Evolutionary conservation across 345 rosid genomes (phyloP), one percentile per base, ranked within the genome.

Genomic region (Salix koriyanagi): DNA sequence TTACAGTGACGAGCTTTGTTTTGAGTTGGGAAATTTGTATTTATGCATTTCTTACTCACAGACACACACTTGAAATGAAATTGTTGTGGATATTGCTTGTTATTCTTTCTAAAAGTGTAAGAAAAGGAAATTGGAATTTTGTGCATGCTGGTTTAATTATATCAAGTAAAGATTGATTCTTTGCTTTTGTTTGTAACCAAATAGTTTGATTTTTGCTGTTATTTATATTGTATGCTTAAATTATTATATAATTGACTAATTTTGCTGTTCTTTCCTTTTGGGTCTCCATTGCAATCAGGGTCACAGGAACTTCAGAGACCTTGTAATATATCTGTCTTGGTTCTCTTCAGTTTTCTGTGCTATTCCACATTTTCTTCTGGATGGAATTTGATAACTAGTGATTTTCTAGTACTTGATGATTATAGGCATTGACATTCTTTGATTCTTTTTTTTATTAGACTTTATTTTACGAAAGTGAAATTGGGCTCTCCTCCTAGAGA

Each of bases 401-500:
- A 56, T 30, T 36, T 75, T 71, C 23, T 72, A 30, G 28, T 77
- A 19, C 25, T 30, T 56, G 65, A 23, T 77, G 7, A 52, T 52
- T 52, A 18, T 72, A 10, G 25, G 25, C 50, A 14, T 69, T 83
- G 73, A 66, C 23, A 62, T 6, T 71, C 23, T 76, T 75, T 21
- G 48, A 71, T 74, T 44, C 50, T 41, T 79, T 70, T 67, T 56
- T 79, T 87, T 77, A 70, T 42, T 83, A 96, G 99, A 89, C 90
- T 96, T 72, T 96, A 96, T 81, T 93, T 92, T 81, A 96, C 99
- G 16, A 92, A 90, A 88, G 97, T 96, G 85, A 93, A 91, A 81
- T 66, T 96, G 67, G 98, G 99, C 16, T 90, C 96, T 79, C 99
- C 99, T 79, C 96, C 99, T 52, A 90, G 88, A 86, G 99, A 90